Conservation (phyloP, 1,139 yeast species). For the Eremothecium gossypii region DNA sequence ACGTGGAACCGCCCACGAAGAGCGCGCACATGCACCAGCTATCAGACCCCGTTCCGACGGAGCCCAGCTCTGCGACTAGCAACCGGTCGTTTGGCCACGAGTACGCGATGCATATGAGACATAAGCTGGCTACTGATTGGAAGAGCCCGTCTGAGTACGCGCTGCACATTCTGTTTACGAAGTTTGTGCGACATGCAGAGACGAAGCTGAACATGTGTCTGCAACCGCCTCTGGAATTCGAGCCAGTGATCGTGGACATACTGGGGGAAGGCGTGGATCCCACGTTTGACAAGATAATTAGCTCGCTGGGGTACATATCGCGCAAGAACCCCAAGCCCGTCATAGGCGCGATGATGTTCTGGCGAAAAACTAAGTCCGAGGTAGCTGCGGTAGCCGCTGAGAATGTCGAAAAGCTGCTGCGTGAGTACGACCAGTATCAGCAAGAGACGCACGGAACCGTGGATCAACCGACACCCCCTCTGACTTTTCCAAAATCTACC, state of each 20-base stretch:
- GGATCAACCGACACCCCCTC: conserved; percentile 11
- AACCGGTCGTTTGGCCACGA: conserved; percentile 18
- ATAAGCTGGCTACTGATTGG: conserved; percentile 49
- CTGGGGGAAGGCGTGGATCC: conserved; percentile 83
- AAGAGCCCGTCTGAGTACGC: conserved; percentile 91
- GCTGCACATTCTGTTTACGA: conserved; percentile 85
- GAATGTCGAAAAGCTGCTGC: conserved; percentile 36
- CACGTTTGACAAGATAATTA: conserved; percentile 74
- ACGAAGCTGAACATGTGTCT: conserved; percentile 69
- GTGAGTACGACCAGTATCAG: conserved; percentile 19
- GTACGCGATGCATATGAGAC: conserved; percentile 28
- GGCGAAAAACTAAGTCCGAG: conserved; percentile 90
- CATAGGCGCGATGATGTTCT: conserved; percentile 94
- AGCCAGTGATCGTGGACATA: conserved; percentile 75
- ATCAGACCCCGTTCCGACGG: neutral
- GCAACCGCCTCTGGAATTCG: conserved; percentile 57
- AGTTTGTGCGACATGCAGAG: conserved; percentile 90
- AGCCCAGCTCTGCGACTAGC: conserved; percentile 12
- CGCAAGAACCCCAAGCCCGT: conserved; percentile 88
- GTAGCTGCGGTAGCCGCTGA: conserved; percentile 68
- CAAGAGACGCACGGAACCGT: conserved; percentile 4
- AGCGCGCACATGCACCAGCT: too few relatives aligned
- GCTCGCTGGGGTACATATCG: conserved; percentile 84
- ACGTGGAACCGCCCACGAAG: too few relatives aligned
- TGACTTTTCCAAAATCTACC: conserved; percentile 17